phyloP scores from a whole-genome alignment of 371 early-diverging fungal species.

The Actinomortierella ambigua region DNA sequence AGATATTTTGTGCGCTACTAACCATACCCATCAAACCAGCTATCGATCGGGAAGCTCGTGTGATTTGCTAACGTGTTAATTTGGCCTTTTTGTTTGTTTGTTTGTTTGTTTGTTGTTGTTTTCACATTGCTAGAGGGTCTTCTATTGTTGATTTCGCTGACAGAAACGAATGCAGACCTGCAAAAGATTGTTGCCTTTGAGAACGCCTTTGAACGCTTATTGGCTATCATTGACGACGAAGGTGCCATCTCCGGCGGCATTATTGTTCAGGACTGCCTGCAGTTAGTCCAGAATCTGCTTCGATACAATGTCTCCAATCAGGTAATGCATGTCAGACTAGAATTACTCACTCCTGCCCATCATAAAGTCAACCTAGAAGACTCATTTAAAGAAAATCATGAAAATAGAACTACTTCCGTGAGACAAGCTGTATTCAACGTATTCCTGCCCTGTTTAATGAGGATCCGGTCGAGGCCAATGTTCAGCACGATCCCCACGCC shows the following conservation, averaged over 20 bases:
- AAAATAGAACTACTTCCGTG: constrained; percentile 88
- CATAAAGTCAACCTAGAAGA: too few relatives aligned
- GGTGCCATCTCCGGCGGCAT: constrained; percentile 94
- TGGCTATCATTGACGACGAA: constrained; percentile 88
- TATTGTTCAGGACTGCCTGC: constrained; percentile 94
- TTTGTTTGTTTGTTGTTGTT: not conserved
- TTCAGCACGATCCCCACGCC: constrained; percentile 50
- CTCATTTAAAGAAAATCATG: constrained; percentile 10
- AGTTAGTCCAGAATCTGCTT: constrained; percentile 88
- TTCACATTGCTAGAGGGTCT: constrained; percentile 74
- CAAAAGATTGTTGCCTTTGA: constrained; percentile 98
- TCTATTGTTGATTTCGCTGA: constrained; percentile 85
- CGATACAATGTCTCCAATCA: constrained; percentile 96
- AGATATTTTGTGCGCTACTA: not conserved
- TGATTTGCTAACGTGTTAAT: not conserved
- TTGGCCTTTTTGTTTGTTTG: not conserved
- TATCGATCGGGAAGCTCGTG: not conserved
- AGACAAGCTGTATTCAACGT: constrained; percentile 90
- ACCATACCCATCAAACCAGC: too few relatives aligned
- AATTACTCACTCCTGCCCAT: too few relatives aligned
- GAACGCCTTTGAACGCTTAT: constrained; percentile 91
- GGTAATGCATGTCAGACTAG: constrained; percentile 49
- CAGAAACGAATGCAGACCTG: constrained; percentile 90
- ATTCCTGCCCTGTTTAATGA: constrained; percentile 72
- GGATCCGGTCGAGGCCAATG: constrained; percentile 36